Evolutionary conservation across 2,329 filamentous ascomycete genomes (phyloP).

Genomic region (Rhinocladiella similis): DNA sequence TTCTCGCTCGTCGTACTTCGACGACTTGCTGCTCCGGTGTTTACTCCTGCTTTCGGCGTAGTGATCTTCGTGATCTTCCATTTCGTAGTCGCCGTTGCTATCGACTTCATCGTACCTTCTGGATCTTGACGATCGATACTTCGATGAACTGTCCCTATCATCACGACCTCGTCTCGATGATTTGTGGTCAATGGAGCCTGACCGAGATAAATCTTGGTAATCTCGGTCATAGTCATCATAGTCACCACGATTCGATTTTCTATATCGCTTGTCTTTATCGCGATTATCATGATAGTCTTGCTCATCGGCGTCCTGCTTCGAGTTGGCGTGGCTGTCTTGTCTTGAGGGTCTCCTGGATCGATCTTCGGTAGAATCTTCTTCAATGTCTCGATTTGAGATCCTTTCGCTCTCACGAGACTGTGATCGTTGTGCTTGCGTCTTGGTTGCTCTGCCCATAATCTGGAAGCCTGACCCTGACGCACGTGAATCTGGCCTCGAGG

Average conservation of each 20-base stretch:
- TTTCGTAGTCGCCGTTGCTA: conserved; percentile 31
- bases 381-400: conserved; percentile 16
- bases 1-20: conserved; percentile 23
- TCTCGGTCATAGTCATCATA: conserved; percentile 50
- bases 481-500: conserved; percentile 19
- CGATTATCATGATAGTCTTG: conserved; percentile 25
- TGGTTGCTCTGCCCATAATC: conserved; percentile 30
- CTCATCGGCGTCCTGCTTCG: conserved; percentile 9
- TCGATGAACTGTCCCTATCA: conserved; percentile 53
- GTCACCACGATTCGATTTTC: conserved; percentile 37
- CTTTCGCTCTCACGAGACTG: conserved; percentile 23
- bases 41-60: conserved; percentile 21
- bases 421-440: conserved; percentile 14
- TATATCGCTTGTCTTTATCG: conserved; percentile 24
- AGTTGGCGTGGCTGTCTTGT: conserved; percentile 14
- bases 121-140: conserved; percentile 47
- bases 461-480: conserved; percentile 26
- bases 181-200: conserved; percentile 56
- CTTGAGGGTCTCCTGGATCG: conserved; percentile 15
- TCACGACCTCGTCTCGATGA: conserved; percentile 63
- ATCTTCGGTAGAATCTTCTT: conserved; percentile 46
- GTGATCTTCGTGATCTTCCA: conserved; percentile 33
- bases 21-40: conserved; percentile 35
- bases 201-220: conserved; percentile 54
- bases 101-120: conserved; percentile 48